phyloP scores from a whole-genome alignment of 495 filamentous ascomycete species.

The Neurospora sp. region DNA sequence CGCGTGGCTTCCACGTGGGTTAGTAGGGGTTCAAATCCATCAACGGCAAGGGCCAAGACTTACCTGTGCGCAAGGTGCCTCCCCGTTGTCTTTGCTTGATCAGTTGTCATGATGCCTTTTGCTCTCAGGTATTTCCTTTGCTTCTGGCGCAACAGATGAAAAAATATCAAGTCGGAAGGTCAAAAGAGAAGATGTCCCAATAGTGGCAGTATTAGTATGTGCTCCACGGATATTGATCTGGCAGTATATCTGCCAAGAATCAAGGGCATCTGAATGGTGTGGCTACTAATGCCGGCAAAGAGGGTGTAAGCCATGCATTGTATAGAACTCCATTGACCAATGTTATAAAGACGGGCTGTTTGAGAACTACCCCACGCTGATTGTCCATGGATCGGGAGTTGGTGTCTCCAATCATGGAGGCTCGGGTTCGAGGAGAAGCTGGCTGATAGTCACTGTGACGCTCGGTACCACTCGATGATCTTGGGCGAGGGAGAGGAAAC shows the following conservation, averaged over 20 bases:
- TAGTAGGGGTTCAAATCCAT: background rate
- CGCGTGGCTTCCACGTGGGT: slow-evolving; percentile 38
- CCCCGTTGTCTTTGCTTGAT: background rate
- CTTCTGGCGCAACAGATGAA: background rate
- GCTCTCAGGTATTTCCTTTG: background rate
- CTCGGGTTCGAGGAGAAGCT: background rate
- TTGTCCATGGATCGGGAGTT: background rate
- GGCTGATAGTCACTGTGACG: too few relatives aligned
- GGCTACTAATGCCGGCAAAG: background rate
- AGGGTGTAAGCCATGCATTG: background rate
- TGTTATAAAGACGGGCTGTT: background rate
- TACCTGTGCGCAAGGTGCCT: background rate
- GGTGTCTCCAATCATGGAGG: background rate
- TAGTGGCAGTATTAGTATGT: background rate
- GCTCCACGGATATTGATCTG: background rate
- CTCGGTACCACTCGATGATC: too few relatives aligned
- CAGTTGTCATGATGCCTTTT: background rate
- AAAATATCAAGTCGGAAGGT: background rate
- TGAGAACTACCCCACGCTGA: background rate
- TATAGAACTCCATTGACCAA: background rate
- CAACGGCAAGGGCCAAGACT: background rate
- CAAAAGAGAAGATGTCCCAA: background rate
- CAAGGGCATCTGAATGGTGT: background rate
- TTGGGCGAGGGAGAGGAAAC: too few relatives aligned
- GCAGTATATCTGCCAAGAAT: background rate